These are phyloP conservation scores for Persicaria tinctoria DNA, from an alignment of 148 eudicot species.

Conservation along the genomic window DNA sequence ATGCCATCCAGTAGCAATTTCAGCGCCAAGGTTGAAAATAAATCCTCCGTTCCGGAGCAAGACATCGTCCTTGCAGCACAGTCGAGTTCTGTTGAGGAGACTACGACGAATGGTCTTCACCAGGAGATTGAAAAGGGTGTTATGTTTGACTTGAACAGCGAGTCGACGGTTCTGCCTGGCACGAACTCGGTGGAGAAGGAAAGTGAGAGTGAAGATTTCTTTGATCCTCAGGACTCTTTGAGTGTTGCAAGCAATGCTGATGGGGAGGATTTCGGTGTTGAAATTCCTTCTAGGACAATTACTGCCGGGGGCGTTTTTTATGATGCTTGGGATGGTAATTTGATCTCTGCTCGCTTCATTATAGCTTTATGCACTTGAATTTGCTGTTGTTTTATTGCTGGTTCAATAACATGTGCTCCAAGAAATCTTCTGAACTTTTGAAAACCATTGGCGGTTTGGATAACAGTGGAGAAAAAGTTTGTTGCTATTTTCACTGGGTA, in stretches of 20 bases:
- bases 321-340: conserved; percentile 95
- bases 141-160: conserved; percentile 13
- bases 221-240: conserved; percentile 62
- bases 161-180: conserved; percentile 18
- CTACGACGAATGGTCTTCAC: neutral
- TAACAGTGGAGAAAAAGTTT: neutral
- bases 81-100: conserved; percentile 17
- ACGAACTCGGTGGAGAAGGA: conserved; percentile 26
- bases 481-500: neutral
- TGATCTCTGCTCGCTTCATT: neutral
- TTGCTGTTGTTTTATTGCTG: neutral
- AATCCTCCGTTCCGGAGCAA: conserved; percentile 5
- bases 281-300: conserved; percentile 27
- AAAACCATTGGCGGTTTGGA: neutral
- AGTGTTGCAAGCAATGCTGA: conserved; percentile 42
- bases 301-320: conserved; percentile 61
- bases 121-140: conserved; percentile 2
- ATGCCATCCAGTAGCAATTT: conserved; percentile 11
- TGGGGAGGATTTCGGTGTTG: conserved; percentile 33
- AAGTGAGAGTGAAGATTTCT: conserved; percentile 51
- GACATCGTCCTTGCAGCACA: conserved; percentile 3
- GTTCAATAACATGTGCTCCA: neutral
- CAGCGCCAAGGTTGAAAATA: conserved; percentile 18
- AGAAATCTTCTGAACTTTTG: neutral
- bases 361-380: neutral